phyloP scores from a whole-genome alignment of 2,329 filamentous ascomycete genomes.

The Capronia coronata region DNA sequence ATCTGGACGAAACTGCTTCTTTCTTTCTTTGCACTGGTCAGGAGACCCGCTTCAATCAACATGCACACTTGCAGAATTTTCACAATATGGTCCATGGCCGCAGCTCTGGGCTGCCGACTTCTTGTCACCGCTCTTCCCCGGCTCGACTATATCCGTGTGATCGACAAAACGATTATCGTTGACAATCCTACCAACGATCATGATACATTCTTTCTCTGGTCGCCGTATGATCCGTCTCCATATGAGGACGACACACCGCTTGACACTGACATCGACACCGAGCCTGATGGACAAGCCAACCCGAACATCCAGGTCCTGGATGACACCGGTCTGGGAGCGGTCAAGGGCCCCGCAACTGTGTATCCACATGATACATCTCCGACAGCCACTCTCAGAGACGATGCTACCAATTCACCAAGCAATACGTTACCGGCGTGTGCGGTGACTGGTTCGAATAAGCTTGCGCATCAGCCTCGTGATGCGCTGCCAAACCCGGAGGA shows the following conservation, averaged over 20 bases:
- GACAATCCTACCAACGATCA: neutral
- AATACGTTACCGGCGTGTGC: neutral
- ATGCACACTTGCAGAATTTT: slow-evolving; percentile 6
- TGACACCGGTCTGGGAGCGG: slow-evolving; percentile 3
- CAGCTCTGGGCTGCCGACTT: slow-evolving; percentile 1
- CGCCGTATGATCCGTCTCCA: neutral
- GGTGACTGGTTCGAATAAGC: neutral
- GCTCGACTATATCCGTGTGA: slow-evolving; percentile 12
- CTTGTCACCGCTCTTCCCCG: slow-evolving; percentile 15
- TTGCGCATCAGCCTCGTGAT: slow-evolving; percentile 1
- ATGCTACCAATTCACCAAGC: neutral
- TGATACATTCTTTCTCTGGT: neutral
- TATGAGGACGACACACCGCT: neutral
- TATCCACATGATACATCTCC: slow-evolving; percentile 12
- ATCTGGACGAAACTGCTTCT: neutral
- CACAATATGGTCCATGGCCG: slow-evolving; percentile 1
- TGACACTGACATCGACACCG: neutral
- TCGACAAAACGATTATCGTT: neutral
- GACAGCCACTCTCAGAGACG: slow-evolving; percentile 3
- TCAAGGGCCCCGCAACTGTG: slow-evolving; percentile 9
- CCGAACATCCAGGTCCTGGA: neutral
- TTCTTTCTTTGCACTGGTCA: neutral
- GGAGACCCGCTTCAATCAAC: neutral
- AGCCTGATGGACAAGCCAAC: neutral
- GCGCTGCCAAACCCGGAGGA: neutral